Evolutionary conservation across 225 moss, liverwort and hornwort genomes (phyloP).

Genomic region (Physcomitrium patens): DNA sequence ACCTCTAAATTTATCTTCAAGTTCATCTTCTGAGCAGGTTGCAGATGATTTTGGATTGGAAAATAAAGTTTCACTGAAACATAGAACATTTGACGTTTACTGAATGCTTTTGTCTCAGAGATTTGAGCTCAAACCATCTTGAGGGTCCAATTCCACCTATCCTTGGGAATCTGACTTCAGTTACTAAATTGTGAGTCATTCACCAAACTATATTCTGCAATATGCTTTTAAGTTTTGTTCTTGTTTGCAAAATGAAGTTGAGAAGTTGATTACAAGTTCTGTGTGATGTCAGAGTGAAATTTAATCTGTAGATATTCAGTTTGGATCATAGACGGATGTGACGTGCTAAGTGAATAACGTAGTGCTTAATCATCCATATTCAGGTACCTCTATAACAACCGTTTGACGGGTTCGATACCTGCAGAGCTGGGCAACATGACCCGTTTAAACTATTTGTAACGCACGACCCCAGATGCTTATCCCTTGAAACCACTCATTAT

Average conservation of each 20-base stretch:
- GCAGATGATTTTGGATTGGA: background rate
- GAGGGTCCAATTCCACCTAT: slow-evolving; percentile 63
- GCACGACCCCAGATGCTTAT: slow-evolving; percentile 27
- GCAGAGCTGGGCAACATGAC: slow-evolving; percentile 67
- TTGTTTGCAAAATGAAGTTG: background rate
- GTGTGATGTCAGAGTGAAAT: background rate
- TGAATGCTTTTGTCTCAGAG: slow-evolving; percentile 34
- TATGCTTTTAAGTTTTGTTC: background rate
- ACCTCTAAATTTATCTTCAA: background rate
- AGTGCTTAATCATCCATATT: slow-evolving; percentile 6
- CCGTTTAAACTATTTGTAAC: slow-evolving; percentile 61
- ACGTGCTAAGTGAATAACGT: background rate
- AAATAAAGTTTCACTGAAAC: background rate
- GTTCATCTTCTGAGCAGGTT: slow-evolving; percentile 1
- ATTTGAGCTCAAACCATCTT: slow-evolving; percentile 57
- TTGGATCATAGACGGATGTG: background rate
- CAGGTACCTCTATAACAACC: slow-evolving; percentile 64
- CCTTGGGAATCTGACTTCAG: slow-evolving; percentile 64
- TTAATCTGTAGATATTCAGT: background rate
- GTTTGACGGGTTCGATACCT: slow-evolving; percentile 58
- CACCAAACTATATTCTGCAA: background rate
- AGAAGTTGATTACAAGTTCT: background rate
- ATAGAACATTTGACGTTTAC: background rate
- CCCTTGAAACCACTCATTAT: slow-evolving; percentile 19
- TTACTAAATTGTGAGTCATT: slow-evolving; percentile 61